Percentiles rank a stretch among this genome's conserved stretches.
phyloP scores from a whole-genome alignment of 257 asterid species.

The Prunella vulgaris region DNA sequence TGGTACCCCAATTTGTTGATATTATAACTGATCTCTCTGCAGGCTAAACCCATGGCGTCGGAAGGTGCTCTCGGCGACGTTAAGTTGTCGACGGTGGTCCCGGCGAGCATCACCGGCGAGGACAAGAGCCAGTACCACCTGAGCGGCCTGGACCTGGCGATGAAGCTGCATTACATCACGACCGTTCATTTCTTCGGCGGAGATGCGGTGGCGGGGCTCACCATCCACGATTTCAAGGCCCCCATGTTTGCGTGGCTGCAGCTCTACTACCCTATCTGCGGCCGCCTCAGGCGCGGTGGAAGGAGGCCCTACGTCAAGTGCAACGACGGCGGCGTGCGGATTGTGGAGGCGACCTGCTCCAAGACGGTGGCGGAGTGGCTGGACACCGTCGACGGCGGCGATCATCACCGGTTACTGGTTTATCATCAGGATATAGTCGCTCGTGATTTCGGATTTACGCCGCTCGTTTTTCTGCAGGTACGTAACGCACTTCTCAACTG shows the following conservation, averaged over 20 bases:
- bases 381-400: conserved; percentile 17
- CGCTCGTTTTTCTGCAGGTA: conserved; percentile 73
- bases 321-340: conserved; percentile 77
- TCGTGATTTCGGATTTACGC: conserved; percentile 52
- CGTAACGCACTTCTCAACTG: too few relatives aligned
- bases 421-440: conserved; percentile 39
- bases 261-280: conserved; percentile 35
- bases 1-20: too few relatives aligned
- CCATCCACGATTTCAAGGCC: conserved; percentile 36
- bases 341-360: conserved; percentile 60
- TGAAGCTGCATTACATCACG: conserved; percentile 58
- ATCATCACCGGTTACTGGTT: conserved; percentile 35
- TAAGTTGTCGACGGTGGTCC: conserved; percentile 54
- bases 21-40: too few relatives aligned
- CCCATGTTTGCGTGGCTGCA: conserved; percentile 54
- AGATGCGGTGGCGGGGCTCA: conserved; percentile 45
- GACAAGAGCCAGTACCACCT: conserved; percentile 36
- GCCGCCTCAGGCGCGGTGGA: conserved; percentile 46
- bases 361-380: conserved; percentile 55
- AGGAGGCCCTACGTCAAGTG: conserved; percentile 66
- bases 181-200: conserved; percentile 54
- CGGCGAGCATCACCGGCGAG: conserved; percentile 58
- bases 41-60: too few relatives aligned
- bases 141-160: conserved; percentile 44
- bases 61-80: conserved; percentile 15